Evolutionary conservation across 208 protist species (phyloP).

Genomic region (Crithidia sp.): DNA sequence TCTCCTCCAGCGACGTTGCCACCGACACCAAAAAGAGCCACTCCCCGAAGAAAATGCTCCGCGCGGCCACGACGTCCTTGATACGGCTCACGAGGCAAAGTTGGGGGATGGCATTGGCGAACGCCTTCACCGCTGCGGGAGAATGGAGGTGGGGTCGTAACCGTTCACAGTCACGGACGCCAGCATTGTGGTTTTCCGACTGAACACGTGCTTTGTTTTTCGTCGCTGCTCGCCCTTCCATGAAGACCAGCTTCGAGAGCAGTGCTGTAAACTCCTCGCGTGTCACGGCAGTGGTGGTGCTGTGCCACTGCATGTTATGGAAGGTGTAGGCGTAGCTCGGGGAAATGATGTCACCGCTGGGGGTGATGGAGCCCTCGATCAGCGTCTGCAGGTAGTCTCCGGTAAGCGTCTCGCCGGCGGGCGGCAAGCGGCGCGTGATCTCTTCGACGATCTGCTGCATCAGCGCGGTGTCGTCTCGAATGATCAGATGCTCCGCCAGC

Average conservation of each 20-base stretch:
- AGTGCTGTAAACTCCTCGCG: slow-evolving; percentile 30
- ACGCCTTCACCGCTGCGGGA: background rate
- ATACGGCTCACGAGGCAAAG: slow-evolving; percentile 23
- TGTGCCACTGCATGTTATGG: background rate
- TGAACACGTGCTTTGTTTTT: background rate
- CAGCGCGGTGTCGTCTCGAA: slow-evolving; percentile 5
- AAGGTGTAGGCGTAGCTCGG: background rate
- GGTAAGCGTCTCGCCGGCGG: slow-evolving; percentile 12
- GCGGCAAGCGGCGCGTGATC: slow-evolving; percentile 24
- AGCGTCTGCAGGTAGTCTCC: slow-evolving; percentile 29
- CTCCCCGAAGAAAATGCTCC: slow-evolving; percentile 9
- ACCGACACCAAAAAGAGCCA: slow-evolving; percentile 23
- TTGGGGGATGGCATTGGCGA: slow-evolving; percentile 6
- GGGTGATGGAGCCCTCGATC: background rate
- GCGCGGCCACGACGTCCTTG: slow-evolving; percentile 8
- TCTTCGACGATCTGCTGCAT: slow-evolving; percentile 16
- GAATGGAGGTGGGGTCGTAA: background rate
- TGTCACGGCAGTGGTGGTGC: background rate
- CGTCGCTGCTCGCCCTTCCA: background rate
- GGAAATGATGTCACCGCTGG: background rate
- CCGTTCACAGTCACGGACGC: background rate
- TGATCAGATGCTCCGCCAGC: slow-evolving; percentile 11
- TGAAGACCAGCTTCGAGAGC: slow-evolving; percentile 4
- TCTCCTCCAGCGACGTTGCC: background rate
- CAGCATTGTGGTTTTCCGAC: too few species aligned